phyloP scores from a whole-genome alignment of 805 yeast genomes.

The Sugiyamaella smithiae region DNA sequence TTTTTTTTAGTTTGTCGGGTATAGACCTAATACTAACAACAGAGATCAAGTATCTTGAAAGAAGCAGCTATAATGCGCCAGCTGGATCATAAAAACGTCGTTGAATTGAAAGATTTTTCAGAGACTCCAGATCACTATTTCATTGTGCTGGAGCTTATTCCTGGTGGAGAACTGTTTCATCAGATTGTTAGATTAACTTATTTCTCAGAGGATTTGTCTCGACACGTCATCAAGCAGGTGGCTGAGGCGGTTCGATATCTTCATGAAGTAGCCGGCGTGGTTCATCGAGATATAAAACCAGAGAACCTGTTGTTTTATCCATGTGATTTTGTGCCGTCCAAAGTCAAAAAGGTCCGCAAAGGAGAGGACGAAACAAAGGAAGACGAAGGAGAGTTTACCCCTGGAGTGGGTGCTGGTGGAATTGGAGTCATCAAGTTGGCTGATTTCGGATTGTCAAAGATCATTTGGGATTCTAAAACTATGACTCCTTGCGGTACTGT shows the following conservation, averaged over 20 bases:
- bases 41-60: conserved; percentile 55
- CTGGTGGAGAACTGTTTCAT: conserved; percentile 80
- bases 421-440: conserved; percentile 89
- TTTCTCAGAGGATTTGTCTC: conserved; percentile 66
- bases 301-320: conserved; percentile 69
- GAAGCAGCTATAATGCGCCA: conserved; percentile 74
- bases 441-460: conserved; percentile 92
- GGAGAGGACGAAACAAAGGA: conserved; percentile 48
- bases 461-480: conserved; percentile 81
- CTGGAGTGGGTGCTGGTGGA: conserved; percentile 88
- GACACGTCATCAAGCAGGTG: conserved; percentile 71
- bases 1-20: neutral
- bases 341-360: conserved; percentile 32
- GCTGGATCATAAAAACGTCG: conserved; percentile 58
- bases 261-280: conserved; percentile 68
- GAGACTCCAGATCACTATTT: conserved; percentile 56
- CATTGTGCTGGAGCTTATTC: conserved; percentile 61
- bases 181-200: conserved; percentile 76
- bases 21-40: neutral
- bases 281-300: conserved; percentile 81
- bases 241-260: conserved; percentile 67
- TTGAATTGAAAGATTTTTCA: conserved; percentile 51
- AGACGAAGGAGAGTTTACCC: conserved; percentile 84
- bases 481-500: conserved; percentile 99
- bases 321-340: conserved; percentile 43